Evolutionary conservation across 1,284 basidiomycete species (phyloP).

Genomic region (Erythrobasidium hasegawianum): DNA sequence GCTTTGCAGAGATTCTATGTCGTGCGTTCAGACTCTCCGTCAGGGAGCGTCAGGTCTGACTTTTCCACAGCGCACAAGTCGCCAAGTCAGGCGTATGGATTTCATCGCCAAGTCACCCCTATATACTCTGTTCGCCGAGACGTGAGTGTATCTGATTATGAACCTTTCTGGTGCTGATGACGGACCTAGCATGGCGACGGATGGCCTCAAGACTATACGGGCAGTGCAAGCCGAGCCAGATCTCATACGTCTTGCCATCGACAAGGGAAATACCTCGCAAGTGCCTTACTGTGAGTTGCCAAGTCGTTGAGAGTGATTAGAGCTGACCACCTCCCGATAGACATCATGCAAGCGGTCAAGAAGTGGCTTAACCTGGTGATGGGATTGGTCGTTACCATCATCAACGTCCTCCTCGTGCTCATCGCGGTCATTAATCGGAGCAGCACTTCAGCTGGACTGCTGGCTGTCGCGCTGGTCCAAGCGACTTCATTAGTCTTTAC

Average conservation of each 20-base stretch:
- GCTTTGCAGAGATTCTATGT: constrained; percentile 22
- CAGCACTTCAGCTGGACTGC: constrained; percentile 9
- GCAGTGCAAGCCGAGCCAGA: constrained; percentile 7
- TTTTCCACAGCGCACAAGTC: constrained; percentile 17
- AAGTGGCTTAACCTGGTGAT: constrained; percentile 30
- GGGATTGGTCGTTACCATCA: constrained; percentile 18
- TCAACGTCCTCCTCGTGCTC: constrained; percentile 23
- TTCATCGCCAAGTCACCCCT: constrained; percentile 31
- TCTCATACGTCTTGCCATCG: neutral
- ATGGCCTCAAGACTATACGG: constrained; percentile 27
- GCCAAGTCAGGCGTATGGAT: constrained; percentile 27
- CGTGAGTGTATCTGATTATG: constrained; percentile 14
- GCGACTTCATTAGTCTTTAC: constrained; percentile 14
- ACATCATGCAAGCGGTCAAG: constrained; percentile 18
- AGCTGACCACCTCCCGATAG: neutral
- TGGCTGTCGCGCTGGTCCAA: constrained; percentile 31
- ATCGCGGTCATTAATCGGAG: constrained; percentile 10
- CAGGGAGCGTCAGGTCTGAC: neutral
- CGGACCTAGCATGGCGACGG: constrained; percentile 13
- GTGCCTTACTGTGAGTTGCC: constrained; percentile 18
- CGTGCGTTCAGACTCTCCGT: neutral
- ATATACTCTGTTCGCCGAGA: constrained; percentile 29
- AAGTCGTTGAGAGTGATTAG: no score
- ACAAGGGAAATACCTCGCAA: constrained; percentile 27
- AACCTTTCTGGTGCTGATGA: neutral